Evolutionary conservation across 768 basidiomycete genomes (phyloP).

Genomic region (Pisolithus microcarpus): DNA sequence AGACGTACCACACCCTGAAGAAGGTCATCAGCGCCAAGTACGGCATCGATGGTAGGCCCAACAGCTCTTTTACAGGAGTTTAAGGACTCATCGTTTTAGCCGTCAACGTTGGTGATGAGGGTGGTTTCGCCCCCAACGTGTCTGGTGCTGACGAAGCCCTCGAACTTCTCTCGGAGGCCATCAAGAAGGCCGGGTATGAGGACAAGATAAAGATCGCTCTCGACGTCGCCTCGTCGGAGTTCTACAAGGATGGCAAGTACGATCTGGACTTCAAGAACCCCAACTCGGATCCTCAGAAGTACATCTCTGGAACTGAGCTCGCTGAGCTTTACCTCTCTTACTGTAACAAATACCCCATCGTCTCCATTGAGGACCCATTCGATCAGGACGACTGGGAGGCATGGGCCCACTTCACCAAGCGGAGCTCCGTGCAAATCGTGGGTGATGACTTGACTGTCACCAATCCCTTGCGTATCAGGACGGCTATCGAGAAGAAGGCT

Average conservation of each 20-base stretch:
- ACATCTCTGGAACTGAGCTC: conserved; percentile 88
- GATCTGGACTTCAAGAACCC: conserved; percentile 99
- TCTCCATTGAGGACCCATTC: conserved; percentile 96
- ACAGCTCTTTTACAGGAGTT: not conserved
- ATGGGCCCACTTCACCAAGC: conserved; percentile 85
- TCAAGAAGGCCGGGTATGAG: conserved; percentile 96
- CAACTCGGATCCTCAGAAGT: conserved; percentile 95
- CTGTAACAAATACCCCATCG: conserved; percentile 90
- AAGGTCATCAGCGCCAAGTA: conserved; percentile 99
- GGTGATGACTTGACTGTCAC: conserved; percentile 98
- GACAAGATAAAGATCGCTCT: conserved; percentile 99
- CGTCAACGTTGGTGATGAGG: conserved; percentile 99
- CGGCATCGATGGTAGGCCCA: conserved; percentile 84
- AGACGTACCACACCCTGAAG: conserved; percentile 97
- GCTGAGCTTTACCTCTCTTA: conserved; percentile 86
- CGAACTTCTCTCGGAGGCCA: conserved; percentile 91
- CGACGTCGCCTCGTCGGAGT: conserved; percentile 98
- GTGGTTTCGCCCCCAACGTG: conserved; percentile 98
- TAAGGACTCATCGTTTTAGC: conserved; percentile 41
- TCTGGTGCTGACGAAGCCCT: conserved; percentile 95
- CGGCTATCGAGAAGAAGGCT: conserved; percentile 98
- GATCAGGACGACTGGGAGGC: conserved; percentile 99
- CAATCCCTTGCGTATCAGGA: conserved; percentile 95
- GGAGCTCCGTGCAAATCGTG: conserved; percentile 81
- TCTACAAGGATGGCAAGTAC: conserved; percentile 99